phyloP scores from a whole-genome alignment of 352 stramenopile species.

The Globisporangium spiculum region DNA sequence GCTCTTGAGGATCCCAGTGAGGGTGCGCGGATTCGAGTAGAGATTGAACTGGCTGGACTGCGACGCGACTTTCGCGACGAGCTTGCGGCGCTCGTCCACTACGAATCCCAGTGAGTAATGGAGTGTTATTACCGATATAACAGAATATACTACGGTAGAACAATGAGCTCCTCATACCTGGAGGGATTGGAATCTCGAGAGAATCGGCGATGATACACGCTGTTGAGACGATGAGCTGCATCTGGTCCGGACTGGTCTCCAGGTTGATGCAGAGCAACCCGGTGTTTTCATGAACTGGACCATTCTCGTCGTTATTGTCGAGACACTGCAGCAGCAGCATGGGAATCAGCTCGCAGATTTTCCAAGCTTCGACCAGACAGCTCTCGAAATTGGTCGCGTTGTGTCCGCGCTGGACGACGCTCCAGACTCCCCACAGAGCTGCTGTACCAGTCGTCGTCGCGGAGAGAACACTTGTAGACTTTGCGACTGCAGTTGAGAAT shows the following conservation, averaged over 20 bases:
- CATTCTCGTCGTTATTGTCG: neutral
- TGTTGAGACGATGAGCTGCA: conserved; percentile 25
- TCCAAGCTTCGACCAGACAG: conserved; percentile 23
- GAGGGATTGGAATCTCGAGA: conserved; percentile 20
- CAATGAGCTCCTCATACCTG: conserved; percentile 15
- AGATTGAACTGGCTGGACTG: conserved; percentile 20
- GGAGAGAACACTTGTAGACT: neutral
- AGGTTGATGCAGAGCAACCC: conserved; percentile 16
- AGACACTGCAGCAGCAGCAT: neutral
- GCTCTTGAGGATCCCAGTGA: conserved; percentile 16
- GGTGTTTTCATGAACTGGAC: neutral
- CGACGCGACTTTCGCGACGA: neutral
- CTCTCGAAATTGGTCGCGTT: conserved; percentile 14
- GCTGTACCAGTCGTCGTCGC: neutral
- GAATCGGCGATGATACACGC: conserved; percentile 35
- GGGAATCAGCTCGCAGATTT: conserved; percentile 20
- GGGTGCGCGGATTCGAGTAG: conserved; percentile 16
- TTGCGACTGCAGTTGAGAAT: conserved; percentile 5
- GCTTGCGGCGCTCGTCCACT: conserved; percentile 5
- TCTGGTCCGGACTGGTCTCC: conserved; percentile 15
- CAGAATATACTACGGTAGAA: neutral
- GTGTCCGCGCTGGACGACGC: conserved; percentile 18
- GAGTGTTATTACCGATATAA: neutral
- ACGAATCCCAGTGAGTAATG: too few species aligned
- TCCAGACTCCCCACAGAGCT: conserved; percentile 20